These are phyloP conservation scores for Mrakiaceae sp. DNA, from an alignment of 1,284 basidiomycete genomes.

Conservation along the genomic window DNA sequence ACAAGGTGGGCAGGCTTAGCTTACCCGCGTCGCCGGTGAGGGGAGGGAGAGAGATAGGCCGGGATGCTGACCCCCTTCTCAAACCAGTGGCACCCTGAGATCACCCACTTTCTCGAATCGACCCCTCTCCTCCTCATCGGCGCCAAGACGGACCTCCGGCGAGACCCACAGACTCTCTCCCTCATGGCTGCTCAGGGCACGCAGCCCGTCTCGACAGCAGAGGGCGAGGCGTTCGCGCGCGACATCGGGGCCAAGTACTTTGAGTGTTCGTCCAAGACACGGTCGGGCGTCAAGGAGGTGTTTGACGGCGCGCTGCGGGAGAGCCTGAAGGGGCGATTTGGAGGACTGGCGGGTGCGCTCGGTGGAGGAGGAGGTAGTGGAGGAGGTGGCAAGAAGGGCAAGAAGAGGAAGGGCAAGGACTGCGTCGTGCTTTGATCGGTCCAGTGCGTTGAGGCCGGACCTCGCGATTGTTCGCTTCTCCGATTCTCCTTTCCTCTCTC, in stretches of 20 bases:
- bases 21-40: neutral
- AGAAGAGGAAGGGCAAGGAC: conserved; percentile 48
- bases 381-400: conserved; percentile 60
- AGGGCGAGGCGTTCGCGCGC: conserved; percentile 66
- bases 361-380: conserved; percentile 48
- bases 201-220: conserved; percentile 64
- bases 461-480: neutral
- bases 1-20: conserved; percentile 37
- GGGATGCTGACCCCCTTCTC: neutral
- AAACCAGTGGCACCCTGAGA: conserved; percentile 87
- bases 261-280: conserved; percentile 90
- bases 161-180: conserved; percentile 75
- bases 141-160: conserved; percentile 84
- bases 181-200: conserved; percentile 89
- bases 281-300: conserved; percentile 79
- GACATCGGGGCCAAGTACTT: conserved; percentile 93
- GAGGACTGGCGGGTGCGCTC: conserved; percentile 26
- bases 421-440: conserved; percentile 59
- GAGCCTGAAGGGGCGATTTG: conserved; percentile 44
- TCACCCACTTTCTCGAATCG: conserved; percentile 90
- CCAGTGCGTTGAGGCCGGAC: neutral
- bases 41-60: neutral
- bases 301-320: conserved; percentile 82
- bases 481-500: neutral
- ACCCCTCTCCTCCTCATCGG: conserved; percentile 87